phyloP scores from a whole-genome alignment of 2,329 filamentous ascomycete species.

The Diaporthe vaccinii region DNA sequence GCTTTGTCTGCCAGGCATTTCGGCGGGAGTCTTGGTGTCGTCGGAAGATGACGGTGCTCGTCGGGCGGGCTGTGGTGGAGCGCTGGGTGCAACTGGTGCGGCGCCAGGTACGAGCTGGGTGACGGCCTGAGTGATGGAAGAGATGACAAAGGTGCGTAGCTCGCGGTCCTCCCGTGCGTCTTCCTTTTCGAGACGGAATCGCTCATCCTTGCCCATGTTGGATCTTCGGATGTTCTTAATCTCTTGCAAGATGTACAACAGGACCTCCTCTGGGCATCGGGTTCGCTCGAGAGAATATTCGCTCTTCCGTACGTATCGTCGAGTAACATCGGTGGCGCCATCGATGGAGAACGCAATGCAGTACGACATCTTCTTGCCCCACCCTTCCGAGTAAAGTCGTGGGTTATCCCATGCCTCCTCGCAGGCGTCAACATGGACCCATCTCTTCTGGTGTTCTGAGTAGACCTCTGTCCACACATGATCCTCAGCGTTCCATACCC shows the following conservation, averaged over 20 bases:
- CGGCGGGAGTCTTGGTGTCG: conserved; percentile 72
- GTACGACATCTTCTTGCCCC: conserved; percentile 97
- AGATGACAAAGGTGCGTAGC: conserved; percentile 79
- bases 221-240: conserved; percentile 86
- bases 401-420: conserved; percentile 97
- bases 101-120: conserved; percentile 73
- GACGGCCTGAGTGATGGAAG: conserved; percentile 80
- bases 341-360: conserved; percentile 97
- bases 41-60: conserved; percentile 51
- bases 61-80: conserved; percentile 46
- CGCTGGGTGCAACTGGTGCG: conserved; percentile 42
- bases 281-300: conserved; percentile 81
- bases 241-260: conserved; percentile 92
- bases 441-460: conserved; percentile 91
- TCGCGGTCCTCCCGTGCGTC: conserved; percentile 82
- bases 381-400: conserved; percentile 91
- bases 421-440: conserved; percentile 97
- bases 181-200: conserved; percentile 84
- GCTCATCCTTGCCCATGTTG: conserved; percentile 88
- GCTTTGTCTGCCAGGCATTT: conserved; percentile 63
- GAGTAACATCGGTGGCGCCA: conserved; percentile 76
- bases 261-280: conserved; percentile 87
- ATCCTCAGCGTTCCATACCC: conserved; percentile 99
- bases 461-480: conserved; percentile 99
- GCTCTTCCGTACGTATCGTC: conserved; percentile 78